Conservation (phyloP, 352 stramenopile species). For the Thalassiosira delicatula region DNA sequence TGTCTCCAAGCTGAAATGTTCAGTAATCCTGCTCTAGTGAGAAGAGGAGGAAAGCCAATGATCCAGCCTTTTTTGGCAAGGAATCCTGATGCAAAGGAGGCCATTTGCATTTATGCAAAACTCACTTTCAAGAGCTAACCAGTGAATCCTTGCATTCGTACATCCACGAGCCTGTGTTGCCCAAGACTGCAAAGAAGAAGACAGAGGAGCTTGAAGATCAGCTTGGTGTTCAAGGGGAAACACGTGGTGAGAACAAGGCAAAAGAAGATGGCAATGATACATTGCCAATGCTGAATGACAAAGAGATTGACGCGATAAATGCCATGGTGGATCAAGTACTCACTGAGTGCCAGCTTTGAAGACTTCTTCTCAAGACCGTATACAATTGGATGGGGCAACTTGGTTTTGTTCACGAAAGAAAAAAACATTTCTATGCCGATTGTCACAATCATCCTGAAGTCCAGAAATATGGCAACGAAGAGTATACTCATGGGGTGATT, state of each 20-base stretch:
- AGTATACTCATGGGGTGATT: background rate
- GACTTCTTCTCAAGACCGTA: background rate
- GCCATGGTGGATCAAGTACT: background rate
- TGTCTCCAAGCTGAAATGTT: background rate
- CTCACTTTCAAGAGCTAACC: background rate
- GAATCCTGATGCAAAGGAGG: background rate
- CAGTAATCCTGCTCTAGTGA: background rate
- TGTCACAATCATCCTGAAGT: background rate
- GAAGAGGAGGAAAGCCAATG: background rate
- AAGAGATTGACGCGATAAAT: background rate
- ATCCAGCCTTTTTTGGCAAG: background rate
- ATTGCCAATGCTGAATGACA: too few species aligned
- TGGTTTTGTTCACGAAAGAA: background rate
- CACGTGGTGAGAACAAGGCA: background rate
- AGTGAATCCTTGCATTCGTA: background rate
- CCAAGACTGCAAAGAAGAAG: background rate
- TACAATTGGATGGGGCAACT: background rate
- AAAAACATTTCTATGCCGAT: constrained; percentile 4
- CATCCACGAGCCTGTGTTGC: background rate
- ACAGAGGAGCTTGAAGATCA: background rate
- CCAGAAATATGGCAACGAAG: background rate
- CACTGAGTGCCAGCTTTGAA: background rate
- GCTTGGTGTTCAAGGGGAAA: background rate
- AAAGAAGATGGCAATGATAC: too few species aligned
- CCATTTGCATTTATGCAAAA: background rate